These are phyloP conservation scores for Fraxinus excelsior DNA, from an alignment of 257 asterid species.

Conservation along the genomic window DNA sequence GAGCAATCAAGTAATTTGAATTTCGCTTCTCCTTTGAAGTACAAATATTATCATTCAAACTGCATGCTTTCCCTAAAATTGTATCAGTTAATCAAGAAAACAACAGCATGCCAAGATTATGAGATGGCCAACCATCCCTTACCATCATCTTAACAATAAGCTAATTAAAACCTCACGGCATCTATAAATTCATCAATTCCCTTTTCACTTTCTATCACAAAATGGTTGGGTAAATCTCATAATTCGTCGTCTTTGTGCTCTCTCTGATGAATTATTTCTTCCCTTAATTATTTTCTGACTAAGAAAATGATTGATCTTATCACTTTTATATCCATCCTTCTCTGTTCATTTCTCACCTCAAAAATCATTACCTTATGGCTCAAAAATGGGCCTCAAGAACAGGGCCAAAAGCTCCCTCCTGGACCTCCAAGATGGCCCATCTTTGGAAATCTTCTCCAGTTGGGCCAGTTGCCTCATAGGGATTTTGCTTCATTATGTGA, in stretches of 20 bases:
- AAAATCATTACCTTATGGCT: constrained; percentile 15
- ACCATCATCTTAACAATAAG: constrained; percentile 18
- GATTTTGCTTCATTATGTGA: constrained; percentile 72
- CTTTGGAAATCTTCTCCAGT: constrained; percentile 84
- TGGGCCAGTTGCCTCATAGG: constrained; percentile 75
- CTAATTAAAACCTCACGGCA: background rate
- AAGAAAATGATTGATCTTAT: constrained; percentile 2
- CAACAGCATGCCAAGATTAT: constrained; percentile 31
- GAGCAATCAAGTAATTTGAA: background rate
- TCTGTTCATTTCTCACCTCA: constrained; percentile 28
- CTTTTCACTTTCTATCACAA: background rate
- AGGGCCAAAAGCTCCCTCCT: constrained; percentile 55
- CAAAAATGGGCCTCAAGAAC: background rate
- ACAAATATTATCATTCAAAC: background rate
- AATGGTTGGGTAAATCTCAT: background rate
- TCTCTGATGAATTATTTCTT: background rate
- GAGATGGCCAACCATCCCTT: constrained; percentile 26
- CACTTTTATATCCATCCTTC: constrained; percentile 6
- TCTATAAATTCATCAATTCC: constrained; percentile 23
- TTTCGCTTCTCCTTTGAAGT: background rate
- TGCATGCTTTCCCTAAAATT: background rate
- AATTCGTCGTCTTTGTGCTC: background rate
- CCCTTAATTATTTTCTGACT: background rate
- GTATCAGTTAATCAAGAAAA: background rate
- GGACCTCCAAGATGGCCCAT: constrained; percentile 88